These are phyloP conservation scores for Delonix regia DNA, from an alignment of 306 rosid genomes.

Conservation along the genomic window DNA sequence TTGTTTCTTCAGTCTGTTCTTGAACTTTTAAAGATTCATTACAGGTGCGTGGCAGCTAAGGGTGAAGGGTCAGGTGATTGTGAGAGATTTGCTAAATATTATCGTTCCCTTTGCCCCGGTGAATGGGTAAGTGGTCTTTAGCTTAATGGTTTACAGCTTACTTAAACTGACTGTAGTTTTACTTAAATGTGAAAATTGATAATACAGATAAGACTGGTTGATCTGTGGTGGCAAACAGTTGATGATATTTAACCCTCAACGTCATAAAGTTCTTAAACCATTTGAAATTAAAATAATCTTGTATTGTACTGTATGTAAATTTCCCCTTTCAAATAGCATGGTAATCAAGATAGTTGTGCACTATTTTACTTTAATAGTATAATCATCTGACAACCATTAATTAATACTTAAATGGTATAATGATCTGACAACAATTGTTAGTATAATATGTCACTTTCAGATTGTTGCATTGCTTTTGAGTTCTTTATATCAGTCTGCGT, in stretches of 20 bases:
- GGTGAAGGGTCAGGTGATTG: slow-evolving; percentile 78
- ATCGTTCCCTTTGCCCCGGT: slow-evolving; percentile 92
- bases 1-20: slow-evolving; percentile 8
- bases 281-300: background rate
- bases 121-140: slow-evolving; percentile 82
- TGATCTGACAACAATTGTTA: too few relatives aligned
- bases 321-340: background rate
- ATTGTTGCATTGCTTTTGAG: too few relatives aligned
- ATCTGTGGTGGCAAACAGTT: slow-evolving; percentile 11
- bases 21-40: slow-evolving; percentile 35
- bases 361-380: too few relatives aligned
- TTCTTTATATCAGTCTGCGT: too few relatives aligned
- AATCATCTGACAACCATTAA: background rate
- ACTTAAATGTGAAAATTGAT: slow-evolving; percentile 18
- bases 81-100: slow-evolving; percentile 73
- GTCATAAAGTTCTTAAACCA: slow-evolving; percentile 13
- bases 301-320: slow-evolving; percentile 1
- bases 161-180: slow-evolving; percentile 1
- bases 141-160: slow-evolving; percentile 24
- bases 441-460: too few relatives aligned
- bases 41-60: slow-evolving; percentile 80
- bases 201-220: background rate
- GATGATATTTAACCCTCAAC: slow-evolving; percentile 20
- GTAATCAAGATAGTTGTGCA: background rate
- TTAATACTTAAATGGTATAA: too few relatives aligned